phyloP scores from a whole-genome alignment of 2,329 filamentous ascomycete species.

The Aspergillus calidoustus region DNA sequence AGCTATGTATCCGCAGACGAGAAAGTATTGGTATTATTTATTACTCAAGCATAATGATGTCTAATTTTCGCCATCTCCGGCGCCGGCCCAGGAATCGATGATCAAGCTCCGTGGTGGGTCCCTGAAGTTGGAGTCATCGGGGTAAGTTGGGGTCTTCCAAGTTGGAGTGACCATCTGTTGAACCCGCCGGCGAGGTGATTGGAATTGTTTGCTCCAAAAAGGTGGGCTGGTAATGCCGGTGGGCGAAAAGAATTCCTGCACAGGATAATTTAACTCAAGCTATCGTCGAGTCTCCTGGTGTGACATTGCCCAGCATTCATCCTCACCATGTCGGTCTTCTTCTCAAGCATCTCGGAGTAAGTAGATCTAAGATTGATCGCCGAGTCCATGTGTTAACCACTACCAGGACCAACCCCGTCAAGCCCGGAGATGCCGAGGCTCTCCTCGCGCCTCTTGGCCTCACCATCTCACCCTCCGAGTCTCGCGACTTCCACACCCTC shows the following conservation, averaged over 20 bases:
- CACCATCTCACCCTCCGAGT: constrained; percentile 42
- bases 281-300: background rate
- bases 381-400: background rate
- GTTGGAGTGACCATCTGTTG: background rate
- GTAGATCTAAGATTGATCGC: background rate
- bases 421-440: constrained; percentile 44
- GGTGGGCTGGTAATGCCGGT: background rate
- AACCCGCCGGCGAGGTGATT: too few species aligned
- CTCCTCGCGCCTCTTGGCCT: constrained; percentile 45
- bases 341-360: background rate
- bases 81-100: background rate
- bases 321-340: background rate
- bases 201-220: background rate
- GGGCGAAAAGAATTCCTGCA: background rate
- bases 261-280: background rate
- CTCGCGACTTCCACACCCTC: constrained; percentile 53
- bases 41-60: background rate
- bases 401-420: constrained; percentile 45
- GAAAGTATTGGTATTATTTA: background rate
- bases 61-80: background rate
- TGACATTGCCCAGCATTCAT: background rate
- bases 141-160: background rate
- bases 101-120: too few species aligned
- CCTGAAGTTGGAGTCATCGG: background rate
- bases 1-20: too few species aligned